phyloP scores from a whole-genome alignment of 1,139 yeast genomes.

The Sugiyamaella xylanicola region DNA sequence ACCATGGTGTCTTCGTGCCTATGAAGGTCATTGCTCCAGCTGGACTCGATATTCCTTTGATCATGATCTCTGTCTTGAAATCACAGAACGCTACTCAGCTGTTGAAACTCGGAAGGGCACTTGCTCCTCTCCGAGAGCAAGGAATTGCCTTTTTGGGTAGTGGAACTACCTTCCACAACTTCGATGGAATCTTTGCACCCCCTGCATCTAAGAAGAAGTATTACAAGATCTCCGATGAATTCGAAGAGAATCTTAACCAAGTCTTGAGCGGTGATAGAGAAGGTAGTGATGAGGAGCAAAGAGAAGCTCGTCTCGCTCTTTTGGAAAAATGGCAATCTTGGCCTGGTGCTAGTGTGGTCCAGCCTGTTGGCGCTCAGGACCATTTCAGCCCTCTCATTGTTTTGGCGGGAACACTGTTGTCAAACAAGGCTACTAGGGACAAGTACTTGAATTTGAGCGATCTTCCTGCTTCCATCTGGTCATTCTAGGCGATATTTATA shows the following conservation, averaged over 20 bases:
- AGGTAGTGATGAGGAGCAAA: not conserved
- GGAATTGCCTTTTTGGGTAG: slow-evolving; percentile 22
- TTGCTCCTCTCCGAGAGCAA: slow-evolving; percentile 22
- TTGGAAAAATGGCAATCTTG: slow-evolving; percentile 21
- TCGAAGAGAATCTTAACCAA: slow-evolving; percentile 13
- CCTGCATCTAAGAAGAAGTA: slow-evolving; percentile 12
- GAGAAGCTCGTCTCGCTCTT: slow-evolving; percentile 10
- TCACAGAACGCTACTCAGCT: slow-evolving; percentile 20
- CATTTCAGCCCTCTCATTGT: slow-evolving; percentile 24
- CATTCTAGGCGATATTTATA: slow-evolving; percentile 9
- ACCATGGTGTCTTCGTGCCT: slow-evolving; percentile 25
- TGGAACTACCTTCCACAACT: slow-evolving; percentile 22
- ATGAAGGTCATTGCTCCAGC: slow-evolving; percentile 21
- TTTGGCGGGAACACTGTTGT: slow-evolving; percentile 21
- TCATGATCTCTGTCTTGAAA: slow-evolving; percentile 22
- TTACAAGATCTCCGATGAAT: not conserved
- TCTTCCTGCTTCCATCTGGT: slow-evolving; percentile 22
- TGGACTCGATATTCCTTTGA: slow-evolving; percentile 23
- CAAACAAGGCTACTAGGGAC: slow-evolving; percentile 11
- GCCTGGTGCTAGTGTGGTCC: slow-evolving; percentile 20
- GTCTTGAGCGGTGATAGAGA: slow-evolving; percentile 13
- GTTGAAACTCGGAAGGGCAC: slow-evolving; percentile 17
- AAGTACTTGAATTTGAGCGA: slow-evolving; percentile 11
- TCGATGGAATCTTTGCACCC: slow-evolving; percentile 19
- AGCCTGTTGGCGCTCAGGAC: slow-evolving; percentile 20